Evolutionary conservation across 345 rosid species (phyloP).

Genomic region (Sisymbrium altissimum): DNA sequence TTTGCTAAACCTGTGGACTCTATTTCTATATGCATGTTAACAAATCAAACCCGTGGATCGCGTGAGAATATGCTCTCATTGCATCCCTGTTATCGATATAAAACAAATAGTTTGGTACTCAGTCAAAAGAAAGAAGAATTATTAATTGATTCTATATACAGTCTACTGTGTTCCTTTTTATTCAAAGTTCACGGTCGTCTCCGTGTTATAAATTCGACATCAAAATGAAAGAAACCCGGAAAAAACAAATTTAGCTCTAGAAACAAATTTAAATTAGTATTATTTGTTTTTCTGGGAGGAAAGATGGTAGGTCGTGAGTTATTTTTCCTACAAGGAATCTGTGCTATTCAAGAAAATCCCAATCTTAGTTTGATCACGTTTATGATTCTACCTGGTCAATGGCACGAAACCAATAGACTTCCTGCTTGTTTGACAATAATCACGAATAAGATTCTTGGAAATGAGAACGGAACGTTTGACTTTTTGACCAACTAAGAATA

Average conservation of each 20-base stretch:
- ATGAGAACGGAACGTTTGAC: not conserved
- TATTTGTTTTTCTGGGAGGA: not conserved
- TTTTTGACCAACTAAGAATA: conserved; percentile 1
- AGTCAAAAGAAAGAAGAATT: not conserved
- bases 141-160: not conserved
- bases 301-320: too few relatives aligned
- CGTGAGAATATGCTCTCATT: conserved; percentile 6
- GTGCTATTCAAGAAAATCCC: not conserved
- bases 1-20: conserved; percentile 11
- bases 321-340: not conserved
- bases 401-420: conserved; percentile 5
- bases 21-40: not conserved
- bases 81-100: not conserved
- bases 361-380: conserved; percentile 6
- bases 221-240: not conserved
- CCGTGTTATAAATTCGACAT: not conserved
- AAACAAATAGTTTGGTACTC: conserved; percentile 1
- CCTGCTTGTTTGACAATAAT: conserved; percentile 5
- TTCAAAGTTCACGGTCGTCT: not conserved
- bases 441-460: conserved; percentile 17
- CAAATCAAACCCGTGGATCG: conserved; percentile 11
- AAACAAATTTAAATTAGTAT: not conserved
- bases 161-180: not conserved
- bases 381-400: conserved; percentile 1
- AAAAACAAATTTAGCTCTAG: not conserved